Evolutionary conservation across 495 filamentous ascomycete species (phyloP), one percentile per base, ranked within the genome.

Genomic region (Daldinia childiae): DNA sequence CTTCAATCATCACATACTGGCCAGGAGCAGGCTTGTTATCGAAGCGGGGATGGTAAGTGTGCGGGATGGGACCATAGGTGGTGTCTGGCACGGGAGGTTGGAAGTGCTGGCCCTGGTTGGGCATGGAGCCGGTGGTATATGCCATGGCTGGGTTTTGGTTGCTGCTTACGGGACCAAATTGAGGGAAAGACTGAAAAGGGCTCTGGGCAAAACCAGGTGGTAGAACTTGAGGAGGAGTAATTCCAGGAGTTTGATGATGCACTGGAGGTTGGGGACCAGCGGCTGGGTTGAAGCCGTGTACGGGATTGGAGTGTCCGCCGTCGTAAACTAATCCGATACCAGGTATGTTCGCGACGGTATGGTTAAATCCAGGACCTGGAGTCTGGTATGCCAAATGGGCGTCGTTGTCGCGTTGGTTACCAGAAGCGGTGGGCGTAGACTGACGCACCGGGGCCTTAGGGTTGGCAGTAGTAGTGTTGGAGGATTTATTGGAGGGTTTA

Each of bases 41-140:
- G 17, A 73, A 70, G 6, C 83, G 80, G 19, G 84, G 84, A 24
- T 81, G 78, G 56, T 84, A 86, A 19, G 74, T 79, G 52, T 86
- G 81, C 12, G 76, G 48, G 43, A 81, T 80, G 6, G 81, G 77
- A 1, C 84, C 85, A 61, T 75, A 73, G 30, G 78, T 79, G 21
- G 84, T 85, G 30, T 81, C 80, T 30, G 80, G 79, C 17, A 83
- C 80, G 21, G 82, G 83, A 1, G 84, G 85, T 58, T 85, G 82
- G 62, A 79, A 84, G 75, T 82, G 79, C 21, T 77, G 64, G 67
- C 80, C 75, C 36, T 67, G 64, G 66, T 73, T 59, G 55, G 74
- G 74, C 68, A 71, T 73, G 58, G 65, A 48, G 30, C 61, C 55
- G 36, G 45, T 38, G 41, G 43, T 32, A 41, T 74, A 73, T 1